A percentile compares a stretch with the other conserved stretches of the same genome.
phyloP scores from a whole-genome alignment of 2,329 filamentous ascomycete genomes.

The Rutstroemia sp. region DNA sequence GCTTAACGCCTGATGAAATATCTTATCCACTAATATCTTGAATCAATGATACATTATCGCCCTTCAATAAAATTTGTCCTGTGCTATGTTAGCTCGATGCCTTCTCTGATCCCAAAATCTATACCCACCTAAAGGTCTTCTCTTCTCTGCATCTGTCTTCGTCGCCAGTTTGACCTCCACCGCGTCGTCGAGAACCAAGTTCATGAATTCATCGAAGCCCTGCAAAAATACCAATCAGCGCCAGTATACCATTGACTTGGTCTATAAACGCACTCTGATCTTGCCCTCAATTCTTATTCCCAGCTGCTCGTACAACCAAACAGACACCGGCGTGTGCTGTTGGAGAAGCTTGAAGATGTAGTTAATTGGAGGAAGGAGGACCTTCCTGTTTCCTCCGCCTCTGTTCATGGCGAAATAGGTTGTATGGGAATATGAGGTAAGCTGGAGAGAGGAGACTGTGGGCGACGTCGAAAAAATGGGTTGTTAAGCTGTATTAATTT shows the following conservation, averaged over 20 bases:
- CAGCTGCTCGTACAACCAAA: slow-evolving; percentile 97
- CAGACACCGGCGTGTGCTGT: slow-evolving; percentile 67
- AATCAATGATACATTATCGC: slow-evolving; percentile 59
- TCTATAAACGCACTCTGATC: slow-evolving; percentile 63
- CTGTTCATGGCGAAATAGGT: slow-evolving; percentile 26
- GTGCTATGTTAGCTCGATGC: slow-evolving; percentile 14
- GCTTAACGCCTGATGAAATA: slow-evolving; percentile 21
- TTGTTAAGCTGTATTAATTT: background rate
- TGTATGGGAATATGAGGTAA: background rate
- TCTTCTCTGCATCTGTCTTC: slow-evolving; percentile 72
- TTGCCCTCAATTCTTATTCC: slow-evolving; percentile 92
- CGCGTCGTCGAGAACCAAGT: slow-evolving; percentile 91
- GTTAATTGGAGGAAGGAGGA: slow-evolving; percentile 71
- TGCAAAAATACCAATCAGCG: slow-evolving; percentile 32
- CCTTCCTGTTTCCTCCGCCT: slow-evolving; percentile 44
- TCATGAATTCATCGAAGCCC: slow-evolving; percentile 99
- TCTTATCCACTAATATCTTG: slow-evolving; percentile 35
- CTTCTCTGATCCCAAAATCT: slow-evolving; percentile 19
- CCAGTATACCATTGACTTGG: background rate
- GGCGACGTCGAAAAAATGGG: background rate
- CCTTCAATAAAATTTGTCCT: slow-evolving; percentile 61
- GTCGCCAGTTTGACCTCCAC: slow-evolving; percentile 83
- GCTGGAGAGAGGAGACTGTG: background rate
- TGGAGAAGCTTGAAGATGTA: slow-evolving; percentile 92
- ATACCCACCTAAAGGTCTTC: slow-evolving; percentile 68